Evolutionary conservation across 148 eudicot species (phyloP).

Genomic region (Vaccinium macrocarpon): DNA sequence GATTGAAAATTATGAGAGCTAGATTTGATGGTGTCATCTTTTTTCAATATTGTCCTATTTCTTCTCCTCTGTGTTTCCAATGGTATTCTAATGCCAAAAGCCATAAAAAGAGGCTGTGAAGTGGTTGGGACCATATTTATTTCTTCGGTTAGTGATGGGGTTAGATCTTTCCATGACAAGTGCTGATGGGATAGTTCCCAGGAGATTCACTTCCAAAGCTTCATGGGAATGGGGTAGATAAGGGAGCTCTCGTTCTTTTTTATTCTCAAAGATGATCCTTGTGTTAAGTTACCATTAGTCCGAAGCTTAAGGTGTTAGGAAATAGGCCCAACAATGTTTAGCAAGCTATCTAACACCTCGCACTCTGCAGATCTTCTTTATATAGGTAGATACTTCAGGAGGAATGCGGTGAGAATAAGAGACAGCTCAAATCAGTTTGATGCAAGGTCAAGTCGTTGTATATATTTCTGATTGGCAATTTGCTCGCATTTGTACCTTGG

Average conservation of each 20-base stretch:
- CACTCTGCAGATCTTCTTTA: background rate
- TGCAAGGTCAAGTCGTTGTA: background rate
- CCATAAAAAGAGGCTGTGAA: background rate
- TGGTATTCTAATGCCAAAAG: background rate
- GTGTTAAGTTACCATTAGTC: too few relatives aligned
- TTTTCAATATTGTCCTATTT: background rate
- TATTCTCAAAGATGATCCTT: background rate
- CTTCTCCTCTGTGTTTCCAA: background rate
- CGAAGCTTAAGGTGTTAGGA: too few relatives aligned
- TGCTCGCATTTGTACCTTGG: background rate
- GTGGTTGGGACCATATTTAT: background rate
- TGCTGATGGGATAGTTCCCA: background rate
- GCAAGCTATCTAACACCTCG: too few relatives aligned
- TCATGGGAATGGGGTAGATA: background rate
- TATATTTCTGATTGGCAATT: background rate
- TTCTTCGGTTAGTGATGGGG: background rate
- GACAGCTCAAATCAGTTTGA: background rate
- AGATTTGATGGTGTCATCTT: background rate
- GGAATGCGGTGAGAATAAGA: background rate
- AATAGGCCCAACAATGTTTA: too few relatives aligned
- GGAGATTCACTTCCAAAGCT: background rate
- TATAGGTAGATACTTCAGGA: background rate
- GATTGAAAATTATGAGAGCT: background rate
- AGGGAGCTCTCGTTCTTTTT: background rate
- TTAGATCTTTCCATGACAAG: background rate